Evolutionary conservation across 2,329 filamentous ascomycete species (phyloP), one percentile per base, ranked within the genome.

Genomic region (Corynespora cassiicola): DNA sequence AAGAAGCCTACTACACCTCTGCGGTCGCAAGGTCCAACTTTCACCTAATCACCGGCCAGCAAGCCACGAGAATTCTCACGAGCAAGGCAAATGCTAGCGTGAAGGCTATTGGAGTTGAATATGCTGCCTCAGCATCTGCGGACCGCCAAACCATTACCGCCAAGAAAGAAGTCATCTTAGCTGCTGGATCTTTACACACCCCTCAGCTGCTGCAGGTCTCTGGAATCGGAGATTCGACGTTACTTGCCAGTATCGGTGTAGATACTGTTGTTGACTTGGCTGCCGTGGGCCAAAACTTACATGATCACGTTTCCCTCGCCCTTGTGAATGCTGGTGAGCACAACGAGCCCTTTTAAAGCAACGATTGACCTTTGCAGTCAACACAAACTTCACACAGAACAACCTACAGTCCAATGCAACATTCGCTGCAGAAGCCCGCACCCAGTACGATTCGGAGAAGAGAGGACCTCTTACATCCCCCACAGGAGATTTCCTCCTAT

Each of bases 131-230:
- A 3, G 35, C 36, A 20, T 24, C 35, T 16, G 48, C 42, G 5
- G 27, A 31, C 18, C 28, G 36, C 10, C 41, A 49, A 19, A 42
- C 37, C 3, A 40, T 54, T 4, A 50, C 40, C n/a, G 57, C 50
- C 10, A 56, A 40, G 28, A 37, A 44, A 29, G 58, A 63, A 25
- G 56, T 45, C 10, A 51, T 63, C 12, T 23, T 61, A 10, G 50
- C 58, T 11, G 58, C 58, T 31, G 58, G 58, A 14, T 9, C 54
- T 15, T 19, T 63, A 6, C 56, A 58, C 31, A 56, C 56, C 1
- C 57, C 58, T 6, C 57, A 63, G 32, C 29, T 63, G 1, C 44
- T 63, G 8, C 58, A 61, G 20, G 42, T 58, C 1, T 60, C 56
- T 18, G 58, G 58, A 7, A 57, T 63, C n/a, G 58, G 58, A 18